Percentiles rank a stretch among this genome's conserved stretches.
Evolutionary conservation across 2,329 filamentous ascomycete genomes (phyloP).

Genomic region (Fusarium bactridioides): DNA sequence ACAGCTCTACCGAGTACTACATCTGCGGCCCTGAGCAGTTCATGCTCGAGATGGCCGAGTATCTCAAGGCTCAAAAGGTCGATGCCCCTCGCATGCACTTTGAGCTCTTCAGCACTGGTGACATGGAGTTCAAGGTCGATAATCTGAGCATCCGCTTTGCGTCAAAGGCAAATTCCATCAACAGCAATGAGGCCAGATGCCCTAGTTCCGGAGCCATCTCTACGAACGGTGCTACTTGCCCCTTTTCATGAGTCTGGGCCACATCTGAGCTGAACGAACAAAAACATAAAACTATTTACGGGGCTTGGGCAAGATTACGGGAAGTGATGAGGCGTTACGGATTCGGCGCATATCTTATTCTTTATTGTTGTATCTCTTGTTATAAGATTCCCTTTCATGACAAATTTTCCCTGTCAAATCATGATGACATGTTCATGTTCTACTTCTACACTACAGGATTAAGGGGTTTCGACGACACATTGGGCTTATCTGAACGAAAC

Average conservation of each 20-base stretch:
- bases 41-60: slow-evolving; percentile 59
- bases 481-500: slow-evolving; percentile 15
- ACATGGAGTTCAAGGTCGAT: slow-evolving; percentile 50
- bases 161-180: slow-evolving; percentile 22
- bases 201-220: slow-evolving; percentile 30
- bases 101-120: slow-evolving; percentile 58
- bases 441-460: neutral
- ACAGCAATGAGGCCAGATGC: slow-evolving; percentile 22
- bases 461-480: slow-evolving; percentile 6
- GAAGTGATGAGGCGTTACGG: slow-evolving; percentile 29
- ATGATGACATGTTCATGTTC: neutral
- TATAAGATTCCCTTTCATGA: slow-evolving; percentile 14
- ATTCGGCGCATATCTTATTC: slow-evolving; percentile 1
- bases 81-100: slow-evolving; percentile 51
- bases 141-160: slow-evolving; percentile 40
- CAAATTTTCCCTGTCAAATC: neutral
- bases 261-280: neutral
- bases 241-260: slow-evolving; percentile 19
- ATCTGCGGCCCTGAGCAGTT: slow-evolving; percentile 64
- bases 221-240: slow-evolving; percentile 15
- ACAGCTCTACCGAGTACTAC: slow-evolving; percentile 60
- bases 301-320: neutral
- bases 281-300: neutral
- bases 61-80: slow-evolving; percentile 52
- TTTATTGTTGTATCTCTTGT: neutral